These are phyloP conservation scores for Ophiosphaerella korrae DNA, from an alignment of 2,329 filamentous ascomycete genomes.

Conservation along the genomic window DNA sequence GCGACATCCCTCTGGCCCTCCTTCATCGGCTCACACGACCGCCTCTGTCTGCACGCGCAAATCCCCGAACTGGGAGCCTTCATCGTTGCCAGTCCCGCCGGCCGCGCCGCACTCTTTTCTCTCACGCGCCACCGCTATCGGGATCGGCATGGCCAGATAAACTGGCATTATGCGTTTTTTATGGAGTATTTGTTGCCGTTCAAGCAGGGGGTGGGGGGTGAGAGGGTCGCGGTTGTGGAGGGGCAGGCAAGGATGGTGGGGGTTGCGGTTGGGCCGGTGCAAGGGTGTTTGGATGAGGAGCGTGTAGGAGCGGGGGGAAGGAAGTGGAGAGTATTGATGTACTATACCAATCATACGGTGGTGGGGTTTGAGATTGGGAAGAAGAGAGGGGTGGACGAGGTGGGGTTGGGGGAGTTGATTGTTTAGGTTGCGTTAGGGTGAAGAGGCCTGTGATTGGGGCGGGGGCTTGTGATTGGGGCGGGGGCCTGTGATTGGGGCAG, in stretches of 20 bases:
- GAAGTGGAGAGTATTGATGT: constrained; percentile 63
- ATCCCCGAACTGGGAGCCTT: constrained; percentile 75
- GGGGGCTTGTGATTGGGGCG: too few species aligned
- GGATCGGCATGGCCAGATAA: constrained; percentile 41
- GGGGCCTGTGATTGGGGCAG: too few species aligned
- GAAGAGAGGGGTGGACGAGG: constrained; percentile 9
- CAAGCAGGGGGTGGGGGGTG: constrained; percentile 1
- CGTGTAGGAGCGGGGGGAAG: constrained; percentile 6
- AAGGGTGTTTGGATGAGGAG: constrained; percentile 46
- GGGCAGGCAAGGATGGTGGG: constrained; percentile 61
- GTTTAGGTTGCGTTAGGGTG: constrained; percentile 17
- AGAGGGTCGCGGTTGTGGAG: constrained; percentile 5
- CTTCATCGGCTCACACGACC: constrained; percentile 42
- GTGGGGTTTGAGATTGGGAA: constrained; percentile 69
- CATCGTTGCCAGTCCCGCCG: constrained; percentile 68
- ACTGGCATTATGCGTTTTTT: constrained; percentile 54
- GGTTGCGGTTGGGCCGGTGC: constrained; percentile 69
- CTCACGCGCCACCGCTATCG: constrained; percentile 50
- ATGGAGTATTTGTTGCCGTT: constrained; percentile 63
- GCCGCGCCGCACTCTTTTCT: constrained; percentile 66
- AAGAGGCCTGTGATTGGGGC: too few species aligned
- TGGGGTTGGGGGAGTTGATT: constrained; percentile 27
- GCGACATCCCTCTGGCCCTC: not conserved
- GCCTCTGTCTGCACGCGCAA: constrained; percentile 66
- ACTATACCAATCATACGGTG: constrained; percentile 72